Evolutionary conservation across 2,329 filamentous ascomycete genomes (phyloP), one percentile per base, ranked within the genome.

Genomic region (Xylariaceae sp.): DNA sequence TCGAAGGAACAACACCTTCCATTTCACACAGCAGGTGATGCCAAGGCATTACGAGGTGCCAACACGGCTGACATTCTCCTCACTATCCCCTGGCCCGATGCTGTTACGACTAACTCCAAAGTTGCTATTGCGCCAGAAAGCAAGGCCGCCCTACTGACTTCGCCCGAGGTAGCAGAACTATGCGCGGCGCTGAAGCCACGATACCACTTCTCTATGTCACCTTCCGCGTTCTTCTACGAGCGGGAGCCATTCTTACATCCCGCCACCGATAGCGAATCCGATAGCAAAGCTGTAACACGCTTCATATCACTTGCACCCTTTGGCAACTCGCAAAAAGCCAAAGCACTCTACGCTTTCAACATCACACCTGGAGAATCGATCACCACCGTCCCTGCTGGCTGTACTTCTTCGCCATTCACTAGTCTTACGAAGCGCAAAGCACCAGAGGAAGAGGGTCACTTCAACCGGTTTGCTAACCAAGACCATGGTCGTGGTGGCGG

Each of bases 211-310:
- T 86, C 90, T 1, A 79, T 83, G 2, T 89, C 89, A 0, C 80
- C 84, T 0, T 73, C 72, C 7, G 75, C 80, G 5, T 86, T 86
- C 67, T 93, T 89, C 74, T 97, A 88, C 72, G 93, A 99, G 75
- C 86, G 94, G 58, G 94, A 97, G 73, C 91, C 93, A 0, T 99
- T 97, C 77, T 87, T 94, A 69, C 88, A 96, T 71, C 80, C 82
- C 1, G 56, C 65, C 1, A 66, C 74, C 5, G 72, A 74, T 44
- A 74, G 75, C 11, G 76, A 76, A 0, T 67, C 72, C 5, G 80
- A 86, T 58, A 75, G 78, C 18, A 81, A 82, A 64, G 76, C 80
- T 1, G 75, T 95, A 8, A 97, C 94, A 1, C 86, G 94, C 15
- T 99, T 99, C 76, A 89, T 97, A 68, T 95, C 92, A 56, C 78